Evolutionary conservation across 805 yeast species (phyloP).

Genomic region (Lipomyces kockii): DNA sequence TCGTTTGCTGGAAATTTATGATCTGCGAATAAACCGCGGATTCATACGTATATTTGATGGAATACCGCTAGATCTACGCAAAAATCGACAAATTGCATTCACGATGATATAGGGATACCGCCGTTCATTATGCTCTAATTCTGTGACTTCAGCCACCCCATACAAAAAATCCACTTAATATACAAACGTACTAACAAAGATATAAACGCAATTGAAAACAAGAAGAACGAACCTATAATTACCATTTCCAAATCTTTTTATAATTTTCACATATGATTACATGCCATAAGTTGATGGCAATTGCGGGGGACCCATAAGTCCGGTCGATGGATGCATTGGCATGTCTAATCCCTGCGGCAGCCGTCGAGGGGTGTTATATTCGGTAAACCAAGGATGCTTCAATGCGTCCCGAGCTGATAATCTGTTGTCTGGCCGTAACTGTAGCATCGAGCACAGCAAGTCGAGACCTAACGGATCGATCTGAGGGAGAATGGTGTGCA

Average conservation of each 20-base stretch:
- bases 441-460: slow-evolving; percentile 60
- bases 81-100: no score
- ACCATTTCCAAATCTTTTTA: not conserved
- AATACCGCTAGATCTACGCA: no score
- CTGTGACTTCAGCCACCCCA: no score
- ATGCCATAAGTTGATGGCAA: slow-evolving; percentile 29
- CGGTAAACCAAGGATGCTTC: slow-evolving; percentile 80
- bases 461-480: slow-evolving; percentile 73
- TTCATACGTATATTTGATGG: no score
- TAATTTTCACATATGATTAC: not conserved
- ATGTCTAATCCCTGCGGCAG: slow-evolving; percentile 12
- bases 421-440: slow-evolving; percentile 58
- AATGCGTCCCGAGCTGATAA: slow-evolving; percentile 59
- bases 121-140: no score
- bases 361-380: slow-evolving; percentile 50
- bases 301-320: slow-evolving; percentile 34
- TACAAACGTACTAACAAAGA: no score
- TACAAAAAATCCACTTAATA: no score
- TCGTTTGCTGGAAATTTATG: no score
- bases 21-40: no score
- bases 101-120: no score
- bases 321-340: slow-evolving; percentile 8
- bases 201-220: no score
- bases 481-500: slow-evolving; percentile 68
- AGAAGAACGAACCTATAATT: not conserved